phyloP scores from a whole-genome alignment of 306 rosid species.

The Glycine soja region DNA sequence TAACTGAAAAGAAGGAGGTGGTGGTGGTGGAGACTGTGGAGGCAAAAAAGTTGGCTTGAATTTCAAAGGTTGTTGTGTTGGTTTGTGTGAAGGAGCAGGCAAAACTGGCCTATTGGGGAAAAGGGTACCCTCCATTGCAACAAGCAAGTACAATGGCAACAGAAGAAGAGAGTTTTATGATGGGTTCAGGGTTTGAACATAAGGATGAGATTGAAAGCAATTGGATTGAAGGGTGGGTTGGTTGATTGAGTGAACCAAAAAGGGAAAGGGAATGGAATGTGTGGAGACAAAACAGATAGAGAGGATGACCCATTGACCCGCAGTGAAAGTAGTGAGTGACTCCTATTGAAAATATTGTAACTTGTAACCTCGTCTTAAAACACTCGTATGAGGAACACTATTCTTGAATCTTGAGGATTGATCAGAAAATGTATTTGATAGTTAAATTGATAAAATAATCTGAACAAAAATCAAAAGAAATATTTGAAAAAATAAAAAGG shows the following conservation, averaged over 20 bases:
- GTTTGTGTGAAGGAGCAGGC: slow-evolving; percentile 63
- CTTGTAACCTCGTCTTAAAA: not conserved
- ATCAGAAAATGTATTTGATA: too few relatives aligned
- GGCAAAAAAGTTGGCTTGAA: slow-evolving; percentile 61
- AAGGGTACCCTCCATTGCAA: slow-evolving; percentile 76
- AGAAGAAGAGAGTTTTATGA: not conserved
- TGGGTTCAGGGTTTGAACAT: not conserved
- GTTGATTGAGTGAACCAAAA: slow-evolving; percentile 4
- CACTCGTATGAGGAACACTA: too few relatives aligned
- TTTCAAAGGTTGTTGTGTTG: slow-evolving; percentile 59
- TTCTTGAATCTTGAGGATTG: too few relatives aligned
- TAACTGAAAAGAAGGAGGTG: slow-evolving; percentile 62
- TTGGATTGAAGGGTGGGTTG: not conserved
- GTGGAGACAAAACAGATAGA: not conserved
- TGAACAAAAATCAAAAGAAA: too few relatives aligned
- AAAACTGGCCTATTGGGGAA: slow-evolving; percentile 70
- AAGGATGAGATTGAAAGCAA: slow-evolving; percentile 12
- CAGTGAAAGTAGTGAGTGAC: not conserved
- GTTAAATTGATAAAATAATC: too few relatives aligned
- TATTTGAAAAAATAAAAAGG: too few relatives aligned
- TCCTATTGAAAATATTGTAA: not conserved
- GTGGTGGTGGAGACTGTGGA: slow-evolving; percentile 57
- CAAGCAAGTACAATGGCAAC: not conserved
- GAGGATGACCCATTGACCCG: not conserved
- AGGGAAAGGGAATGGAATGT: slow-evolving; percentile 1